Base-by-base conservation (phyloP, 1,139 yeast genomes). In the Tardiomyces blankii region DNA sequence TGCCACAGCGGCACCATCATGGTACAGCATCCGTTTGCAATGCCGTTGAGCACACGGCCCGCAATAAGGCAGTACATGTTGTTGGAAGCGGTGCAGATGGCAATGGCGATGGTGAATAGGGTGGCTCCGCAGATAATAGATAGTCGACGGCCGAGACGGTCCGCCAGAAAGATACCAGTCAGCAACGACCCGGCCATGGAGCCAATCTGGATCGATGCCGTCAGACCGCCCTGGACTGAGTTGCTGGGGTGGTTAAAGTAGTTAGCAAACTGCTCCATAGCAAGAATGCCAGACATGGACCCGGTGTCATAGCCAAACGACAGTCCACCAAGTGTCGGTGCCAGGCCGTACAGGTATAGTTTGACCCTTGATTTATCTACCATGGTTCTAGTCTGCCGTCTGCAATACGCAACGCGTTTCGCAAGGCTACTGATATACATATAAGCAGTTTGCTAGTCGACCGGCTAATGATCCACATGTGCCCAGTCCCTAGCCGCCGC, bases 1-100 rank as follows among this genome's bases (percentile, higher is more conserved):
- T 83, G 87, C 80, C 86, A 82, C 52, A 81, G 80, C 14, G 94
- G 93, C 49, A 83, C 79, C 35, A 89, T 81, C 28, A 89, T 82
- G 21, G 91, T 83, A 59, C 79, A 80, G 61, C 81, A 61, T 52
- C 94, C 94, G 53, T 81, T 80, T 54, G 93, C 94, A 39, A 80
- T 51, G 51, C 95, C 95, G n/a, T 87, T 76, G 41, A 82, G 66
- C 48, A 82, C 78, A 66, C 95, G 74, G 14, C 89, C 94, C 48
- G 80, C 68, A 41, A 82, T 77, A 46, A 84, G 77, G 56, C 82
- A 91, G 32, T 81, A 84, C 48, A 80, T 66, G 45, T 65, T 64
- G 59, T 73, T 73, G n/a, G 89, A 71, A 48, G 78, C 59, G 14
- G 74, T 67, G 21, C 86, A 82, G 47, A 84, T 69, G 39, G 75